Conservation (phyloP, 2,329 filamentous ascomycete species). For the Zalaria obscura region DNA sequence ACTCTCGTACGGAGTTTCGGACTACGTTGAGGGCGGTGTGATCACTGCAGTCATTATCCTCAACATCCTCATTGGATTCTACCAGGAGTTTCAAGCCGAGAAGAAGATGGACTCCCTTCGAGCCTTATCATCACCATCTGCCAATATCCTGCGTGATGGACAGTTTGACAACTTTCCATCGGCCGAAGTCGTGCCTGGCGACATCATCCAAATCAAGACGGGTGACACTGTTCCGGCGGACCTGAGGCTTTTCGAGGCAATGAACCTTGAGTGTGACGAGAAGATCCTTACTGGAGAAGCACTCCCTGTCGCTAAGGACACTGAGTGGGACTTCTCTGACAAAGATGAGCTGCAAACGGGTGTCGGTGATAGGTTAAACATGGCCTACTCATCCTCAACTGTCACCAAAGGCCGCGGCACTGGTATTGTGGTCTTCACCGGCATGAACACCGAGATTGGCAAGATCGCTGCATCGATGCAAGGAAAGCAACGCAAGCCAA, state of each 20-base stretch:
- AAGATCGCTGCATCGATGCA: conserved; percentile 40
- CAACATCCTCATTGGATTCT: conserved; percentile 32
- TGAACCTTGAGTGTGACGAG: conserved; percentile 58
- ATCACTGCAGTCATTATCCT: conserved; percentile 30
- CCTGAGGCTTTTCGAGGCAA: conserved; percentile 23
- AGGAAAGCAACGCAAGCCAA: conserved; percentile 6
- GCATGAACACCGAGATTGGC: conserved; percentile 54
- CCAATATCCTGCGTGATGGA: conserved; percentile 31
- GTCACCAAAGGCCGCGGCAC: conserved; percentile 48
- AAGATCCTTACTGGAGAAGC: conserved; percentile 59
- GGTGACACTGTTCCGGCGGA: conserved; percentile 37
- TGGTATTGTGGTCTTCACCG: conserved; percentile 47
- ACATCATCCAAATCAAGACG: conserved; percentile 31
- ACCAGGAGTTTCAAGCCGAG: conserved; percentile 32
- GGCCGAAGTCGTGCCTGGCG: conserved; percentile 31
- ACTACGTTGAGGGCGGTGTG: conserved; percentile 34
- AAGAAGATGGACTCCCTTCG: conserved; percentile 36
- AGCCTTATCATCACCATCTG: conserved; percentile 32
- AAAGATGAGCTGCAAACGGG: conserved; percentile 28
- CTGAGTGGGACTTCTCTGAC: conserved; percentile 11
- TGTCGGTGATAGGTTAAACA: conserved; percentile 49
- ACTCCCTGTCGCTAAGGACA: conserved; percentile 25
- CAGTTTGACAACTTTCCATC: conserved; percentile 26
- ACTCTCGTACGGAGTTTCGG: conserved; percentile 31
- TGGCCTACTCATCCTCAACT: conserved; percentile 50